Conservation (phyloP, 345 rosid species). For the Citrus glauca region DNA sequence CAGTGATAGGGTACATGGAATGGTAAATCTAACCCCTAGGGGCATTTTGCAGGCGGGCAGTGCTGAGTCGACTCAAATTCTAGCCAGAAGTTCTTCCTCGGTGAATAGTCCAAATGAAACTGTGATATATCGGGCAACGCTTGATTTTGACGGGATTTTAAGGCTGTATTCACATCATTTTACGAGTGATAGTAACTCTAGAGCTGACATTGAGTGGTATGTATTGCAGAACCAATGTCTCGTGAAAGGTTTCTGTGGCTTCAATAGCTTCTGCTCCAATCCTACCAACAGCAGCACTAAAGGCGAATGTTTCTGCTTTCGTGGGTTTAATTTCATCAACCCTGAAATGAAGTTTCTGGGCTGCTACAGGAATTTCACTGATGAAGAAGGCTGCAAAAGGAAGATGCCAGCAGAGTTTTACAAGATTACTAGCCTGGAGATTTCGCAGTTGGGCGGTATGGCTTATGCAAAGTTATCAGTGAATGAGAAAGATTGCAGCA, state of each 20-base stretch:
- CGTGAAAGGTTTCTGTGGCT: slow-evolving; percentile 16
- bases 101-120: neutral
- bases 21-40: too few species aligned
- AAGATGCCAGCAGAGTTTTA: neutral
- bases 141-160: slow-evolving; percentile 20
- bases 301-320: slow-evolving; percentile 10
- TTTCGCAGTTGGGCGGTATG: neutral
- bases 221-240: neutral
- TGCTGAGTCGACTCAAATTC: too few species aligned
- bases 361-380: neutral
- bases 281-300: rapidly evolving
- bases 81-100: too few species aligned
- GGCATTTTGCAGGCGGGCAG: too few species aligned
- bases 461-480: neutral
- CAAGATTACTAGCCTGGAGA: neutral
- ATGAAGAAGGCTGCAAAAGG: slow-evolving; percentile 6
- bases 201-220: neutral
- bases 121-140: slow-evolving; percentile 9
- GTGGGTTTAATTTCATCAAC: slow-evolving; percentile 9
- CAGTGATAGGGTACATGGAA: too few species aligned
- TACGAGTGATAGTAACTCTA: neutral
- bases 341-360: neutral
- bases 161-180: slow-evolving; percentile 23
- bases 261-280: slow-evolving; percentile 10
- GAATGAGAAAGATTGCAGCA: neutral